These are phyloP conservation scores for Cutaneotrichosporon sp. DNA, from an alignment of 1,284 basidiomycete genomes.

Conservation along the genomic window DNA sequence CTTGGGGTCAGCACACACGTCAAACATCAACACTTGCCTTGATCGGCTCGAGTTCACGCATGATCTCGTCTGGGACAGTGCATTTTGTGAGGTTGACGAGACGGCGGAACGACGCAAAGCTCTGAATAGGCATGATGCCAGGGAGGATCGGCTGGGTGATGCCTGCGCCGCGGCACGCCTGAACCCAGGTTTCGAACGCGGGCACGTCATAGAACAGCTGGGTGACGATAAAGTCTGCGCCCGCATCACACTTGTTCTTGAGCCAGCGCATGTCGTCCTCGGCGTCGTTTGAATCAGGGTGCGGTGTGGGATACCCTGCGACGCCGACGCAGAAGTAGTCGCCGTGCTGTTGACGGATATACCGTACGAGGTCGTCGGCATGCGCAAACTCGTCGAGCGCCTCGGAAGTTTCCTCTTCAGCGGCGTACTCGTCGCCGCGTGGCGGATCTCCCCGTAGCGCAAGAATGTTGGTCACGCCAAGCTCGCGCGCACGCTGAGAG, in stretches of 20 bases:
- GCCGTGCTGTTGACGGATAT: conserved; percentile 82
- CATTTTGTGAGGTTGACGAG: conserved; percentile 84
- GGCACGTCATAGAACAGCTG: conserved; percentile 97
- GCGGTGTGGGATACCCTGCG: conserved; percentile 86
- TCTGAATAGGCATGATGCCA: conserved; percentile 97
- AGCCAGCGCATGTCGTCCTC: conserved; percentile 71
- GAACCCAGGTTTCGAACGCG: conserved; percentile 71
- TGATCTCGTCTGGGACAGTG: conserved; percentile 65
- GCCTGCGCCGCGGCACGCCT: conserved; percentile 67
- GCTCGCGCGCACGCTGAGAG: conserved; percentile 66
- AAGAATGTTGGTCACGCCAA: conserved; percentile 84
- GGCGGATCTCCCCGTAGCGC: conserved; percentile 93
- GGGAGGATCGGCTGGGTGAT: conserved; percentile 89
- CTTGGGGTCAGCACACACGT: conserved; percentile 48
- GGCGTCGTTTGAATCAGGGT: conserved; percentile 63
- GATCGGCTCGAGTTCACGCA: conserved; percentile 68
- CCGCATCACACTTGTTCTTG: conserved; percentile 86
- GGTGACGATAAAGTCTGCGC: conserved; percentile 92
- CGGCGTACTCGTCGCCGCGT: conserved; percentile 86
- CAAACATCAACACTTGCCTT: conserved; percentile 55
- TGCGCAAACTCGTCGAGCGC: conserved; percentile 74
- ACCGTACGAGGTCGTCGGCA: conserved; percentile 82
- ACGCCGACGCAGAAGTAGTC: conserved; percentile 73
- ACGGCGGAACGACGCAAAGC: conserved; percentile 85
- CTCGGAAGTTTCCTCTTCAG: conserved; percentile 57